These are phyloP conservation scores for Lobosporangium transversale DNA, from an alignment of 192 early-diverging fungal species.

Conservation along the genomic window DNA sequence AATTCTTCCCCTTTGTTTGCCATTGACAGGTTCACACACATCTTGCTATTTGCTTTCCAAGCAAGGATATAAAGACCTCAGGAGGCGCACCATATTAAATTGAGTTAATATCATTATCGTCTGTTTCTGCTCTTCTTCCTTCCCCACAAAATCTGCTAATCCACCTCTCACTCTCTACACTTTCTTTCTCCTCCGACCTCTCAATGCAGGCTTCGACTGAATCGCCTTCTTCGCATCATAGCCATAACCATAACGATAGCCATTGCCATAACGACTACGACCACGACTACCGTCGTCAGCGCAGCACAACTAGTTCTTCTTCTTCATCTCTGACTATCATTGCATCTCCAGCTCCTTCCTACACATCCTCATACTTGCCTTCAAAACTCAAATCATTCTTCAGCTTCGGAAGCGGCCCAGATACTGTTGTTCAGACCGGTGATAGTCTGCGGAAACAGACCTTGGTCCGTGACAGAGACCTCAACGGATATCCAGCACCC, in stretches of 20 bases:
- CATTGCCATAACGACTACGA: background rate
- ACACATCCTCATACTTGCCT: conserved; percentile 27
- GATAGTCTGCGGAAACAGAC: conserved; percentile 2
- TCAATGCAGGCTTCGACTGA: conserved; percentile 41
- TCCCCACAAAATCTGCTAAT: too few species aligned
- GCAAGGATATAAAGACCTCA: too few species aligned
- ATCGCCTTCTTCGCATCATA: background rate
- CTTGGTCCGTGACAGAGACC: conserved; percentile 7
- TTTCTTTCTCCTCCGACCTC: background rate
- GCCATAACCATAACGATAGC: background rate
- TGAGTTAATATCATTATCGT: too few species aligned
- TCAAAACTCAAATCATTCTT: conserved; percentile 37
- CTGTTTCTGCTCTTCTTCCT: too few species aligned
- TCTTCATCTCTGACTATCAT: conserved; percentile 31
- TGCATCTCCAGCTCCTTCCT: conserved; percentile 34
- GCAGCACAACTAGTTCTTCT: background rate
- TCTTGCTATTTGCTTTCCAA: too few species aligned
- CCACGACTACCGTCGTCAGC: background rate
- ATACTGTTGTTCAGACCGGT: background rate
- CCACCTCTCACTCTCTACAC: too few species aligned
- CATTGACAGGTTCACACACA: too few species aligned
- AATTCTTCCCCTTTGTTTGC: too few species aligned
- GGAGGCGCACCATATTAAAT: too few species aligned
- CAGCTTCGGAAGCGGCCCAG: conserved; percentile 7
- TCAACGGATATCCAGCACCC: background rate